Conservation (phyloP, 371 early-diverging fungal species). For the Rhizomucor miehei region DNA sequence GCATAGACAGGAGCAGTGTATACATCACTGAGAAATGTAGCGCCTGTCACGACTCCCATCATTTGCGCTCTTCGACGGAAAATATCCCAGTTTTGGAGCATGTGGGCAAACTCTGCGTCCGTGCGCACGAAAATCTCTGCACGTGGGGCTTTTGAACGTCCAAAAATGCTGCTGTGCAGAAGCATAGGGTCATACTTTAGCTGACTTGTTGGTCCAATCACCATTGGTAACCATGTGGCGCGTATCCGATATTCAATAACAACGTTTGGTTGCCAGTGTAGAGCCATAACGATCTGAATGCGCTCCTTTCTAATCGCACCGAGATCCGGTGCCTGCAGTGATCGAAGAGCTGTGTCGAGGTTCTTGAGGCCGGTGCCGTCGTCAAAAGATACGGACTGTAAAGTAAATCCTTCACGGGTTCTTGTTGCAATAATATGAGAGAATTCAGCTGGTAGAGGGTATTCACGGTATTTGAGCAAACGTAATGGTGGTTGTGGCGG, state of each 20-base stretch:
- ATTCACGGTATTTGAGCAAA: constrained; percentile 72
- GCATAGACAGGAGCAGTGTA: constrained; percentile 56
- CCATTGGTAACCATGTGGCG: constrained; percentile 41
- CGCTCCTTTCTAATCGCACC: constrained; percentile 47
- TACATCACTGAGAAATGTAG: constrained; percentile 34
- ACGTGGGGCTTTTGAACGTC: constrained; percentile 39
- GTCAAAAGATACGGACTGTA: constrained; percentile 61
- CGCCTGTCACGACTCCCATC: constrained; percentile 47
- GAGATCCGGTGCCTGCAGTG: constrained; percentile 22
- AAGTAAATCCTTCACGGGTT: constrained; percentile 82
- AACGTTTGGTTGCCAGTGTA: constrained; percentile 88
- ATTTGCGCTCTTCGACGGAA: constrained; percentile 40
- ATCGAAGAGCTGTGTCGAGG: constrained; percentile 17
- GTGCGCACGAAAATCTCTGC: constrained; percentile 45
- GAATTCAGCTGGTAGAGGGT: constrained; percentile 64
- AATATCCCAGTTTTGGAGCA: constrained; percentile 47
- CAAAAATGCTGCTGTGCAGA: constrained; percentile 34
- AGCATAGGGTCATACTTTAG: constrained; percentile 21
- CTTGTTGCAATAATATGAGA: constrained; percentile 77
- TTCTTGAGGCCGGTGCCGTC: constrained; percentile 21
- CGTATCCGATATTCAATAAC: constrained; percentile 82
- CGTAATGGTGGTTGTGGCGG: constrained; percentile 80
- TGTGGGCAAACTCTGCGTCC: constrained; percentile 44
- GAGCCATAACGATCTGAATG: constrained; percentile 64
- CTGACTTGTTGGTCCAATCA: constrained; percentile 23